Evolutionary conservation across 345 rosid genomes (phyloP).

Genomic region (Sonneratia caseolaris): DNA sequence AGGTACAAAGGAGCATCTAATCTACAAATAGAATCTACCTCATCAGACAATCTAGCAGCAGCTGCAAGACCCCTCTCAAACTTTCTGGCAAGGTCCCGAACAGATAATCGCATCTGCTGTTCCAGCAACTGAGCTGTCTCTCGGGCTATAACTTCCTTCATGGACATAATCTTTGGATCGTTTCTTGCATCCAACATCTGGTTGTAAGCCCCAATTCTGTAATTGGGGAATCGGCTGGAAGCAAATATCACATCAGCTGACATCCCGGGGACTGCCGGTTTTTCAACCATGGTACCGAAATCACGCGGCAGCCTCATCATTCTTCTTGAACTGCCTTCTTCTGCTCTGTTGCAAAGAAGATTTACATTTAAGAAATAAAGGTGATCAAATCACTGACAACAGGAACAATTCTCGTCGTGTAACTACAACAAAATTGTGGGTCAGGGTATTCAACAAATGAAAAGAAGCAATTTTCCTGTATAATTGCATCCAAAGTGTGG

Average conservation of each 20-base stretch:
- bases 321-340: not conserved
- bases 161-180: conserved; percentile 61
- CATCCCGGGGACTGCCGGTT: conserved; percentile 55
- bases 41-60: conserved; percentile 91
- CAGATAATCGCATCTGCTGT: conserved; percentile 90
- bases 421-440: not conserved
- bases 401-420: not conserved
- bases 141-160: conserved; percentile 89
- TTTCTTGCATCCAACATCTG: conserved; percentile 62
- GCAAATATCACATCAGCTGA: conserved; percentile 80
- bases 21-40: conserved; percentile 31
- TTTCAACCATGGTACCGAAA: conserved; percentile 55
- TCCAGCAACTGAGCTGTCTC: conserved; percentile 86
- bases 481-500: not conserved
- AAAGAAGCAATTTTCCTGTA: not conserved
- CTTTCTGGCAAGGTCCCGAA: conserved; percentile 87
- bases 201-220: conserved; percentile 66
- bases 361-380: not conserved
- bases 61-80: conserved; percentile 94
- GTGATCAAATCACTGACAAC: not conserved
- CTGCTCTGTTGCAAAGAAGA: not conserved
- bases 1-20: not conserved
- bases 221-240: conserved; percentile 72
- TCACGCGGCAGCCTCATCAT: conserved; percentile 80
- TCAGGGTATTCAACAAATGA: not conserved